Evolutionary conservation across 805 yeast species (phyloP), one percentile per base, ranked within the genome.

Genomic region (Lachancea waltii): DNA sequence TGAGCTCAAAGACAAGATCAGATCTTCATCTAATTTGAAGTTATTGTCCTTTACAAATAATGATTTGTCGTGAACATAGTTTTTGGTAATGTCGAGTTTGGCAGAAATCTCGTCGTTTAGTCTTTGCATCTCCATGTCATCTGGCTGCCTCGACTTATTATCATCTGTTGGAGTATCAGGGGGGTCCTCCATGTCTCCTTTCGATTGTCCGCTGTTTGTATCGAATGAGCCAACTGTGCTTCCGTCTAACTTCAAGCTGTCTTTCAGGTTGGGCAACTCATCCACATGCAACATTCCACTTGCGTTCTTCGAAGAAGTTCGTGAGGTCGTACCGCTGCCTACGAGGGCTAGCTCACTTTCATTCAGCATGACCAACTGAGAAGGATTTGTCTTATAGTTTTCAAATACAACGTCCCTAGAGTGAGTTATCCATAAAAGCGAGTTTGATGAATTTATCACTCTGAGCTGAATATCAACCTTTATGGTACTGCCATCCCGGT

Each of bases 401-500:
- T 54, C 55, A 20, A 55, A 54, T 3, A 55, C 58, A 18, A 55
- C 62, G 41, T 58, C 63, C 50, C 90, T 76, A 1, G 90, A 80
- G 55, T 84, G 87, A 0, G 95, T 85, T 8, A 90, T 72, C 97
- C 97, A 90, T 15, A 89, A 60, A 3, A 85, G 77, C 36, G 72
- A 70, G 6, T 78, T 67, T 14, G 74, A 77, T 10, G 65, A 52
- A 15, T 75, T 70, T 21, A 84, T 67, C 3, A 85, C 84, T 41
- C 96, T 69, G 35, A 90, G 55, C 59, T 89, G 97, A 10, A 85
- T 75, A 61, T 89, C 97, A 27, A 89, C 70, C 40, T 70, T 72
- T 19, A 87, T 63, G 3, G 48, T 36, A 17, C 74, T 66, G 0
- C 95, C 95, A 60, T 83, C 89, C 19, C 75, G 54, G 53, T 85